Evolutionary conservation across 176 grass and related monocot genomes (phyloP), one percentile per base, ranked within the genome.

Genomic region (Musa schizocarpa): DNA sequence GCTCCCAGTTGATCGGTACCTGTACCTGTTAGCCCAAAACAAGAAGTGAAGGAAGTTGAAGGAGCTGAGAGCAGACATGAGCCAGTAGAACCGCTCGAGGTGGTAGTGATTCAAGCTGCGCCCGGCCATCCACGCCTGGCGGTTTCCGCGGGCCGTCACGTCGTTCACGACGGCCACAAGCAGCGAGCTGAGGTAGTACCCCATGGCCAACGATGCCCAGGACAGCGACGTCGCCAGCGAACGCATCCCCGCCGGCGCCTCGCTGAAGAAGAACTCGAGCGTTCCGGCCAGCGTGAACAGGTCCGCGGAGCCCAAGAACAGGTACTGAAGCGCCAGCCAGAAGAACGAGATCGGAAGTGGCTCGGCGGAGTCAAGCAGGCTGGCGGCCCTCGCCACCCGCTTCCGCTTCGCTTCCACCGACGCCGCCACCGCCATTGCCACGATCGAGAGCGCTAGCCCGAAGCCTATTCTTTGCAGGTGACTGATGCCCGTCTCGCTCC

Each of bases 191-290:
- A 94, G 76, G 83, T 82, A 94, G 22, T 87, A 82, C 12, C 83
- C 80, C 52, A 86, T 1, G 11, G 86, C 91, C 53, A 94, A 75
- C 57, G 88, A 72, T 62, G 86, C 79, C 73, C 86, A 94, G 76
- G 83, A 83, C 25, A 94, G 51, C 22, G 87, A 80, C 34, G 87
- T 69, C 1, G 86, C 92, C 19, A 92, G 75, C 21, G 92, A 96
- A 76, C 89, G 84, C 92, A 92, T 96, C 12, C 77, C 53, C 0
- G 17, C 66, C 11, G 92, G 84, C 19, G 86, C 92, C 75, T 96
- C 84, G 56, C 77, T 83, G 83, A 79, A 92, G 80, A 96, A 91
- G 87, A 91, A 96, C 87, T 96, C 92, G 11, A 91, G 82, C 51
- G 89, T 68, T 14, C 92, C 92, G 0, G 85, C 86, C 55, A 91